Conservation (phyloP, 2,329 filamentous ascomycete genomes). For the Alternaria metachromatica region DNA sequence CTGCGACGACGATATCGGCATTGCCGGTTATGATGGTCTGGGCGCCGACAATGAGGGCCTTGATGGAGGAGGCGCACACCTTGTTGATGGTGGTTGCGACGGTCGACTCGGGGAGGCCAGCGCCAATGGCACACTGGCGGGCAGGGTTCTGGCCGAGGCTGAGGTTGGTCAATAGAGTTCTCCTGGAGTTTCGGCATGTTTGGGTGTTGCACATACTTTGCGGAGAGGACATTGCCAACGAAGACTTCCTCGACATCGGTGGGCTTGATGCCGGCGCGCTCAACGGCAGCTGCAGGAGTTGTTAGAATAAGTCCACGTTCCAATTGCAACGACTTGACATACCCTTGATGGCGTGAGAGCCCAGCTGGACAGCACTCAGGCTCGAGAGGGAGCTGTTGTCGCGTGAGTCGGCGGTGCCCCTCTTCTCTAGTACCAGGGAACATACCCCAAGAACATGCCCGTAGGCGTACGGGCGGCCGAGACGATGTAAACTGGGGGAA, state of each 20-base stretch:
- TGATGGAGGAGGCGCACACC: constrained; percentile 94
- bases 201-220: constrained; percentile 71
- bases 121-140: constrained; percentile 88
- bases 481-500: constrained; percentile 94
- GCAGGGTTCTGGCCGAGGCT: constrained; percentile 96
- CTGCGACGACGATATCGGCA: constrained; percentile 89
- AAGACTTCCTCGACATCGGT: constrained; percentile 95
- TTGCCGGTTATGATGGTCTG: constrained; percentile 98
- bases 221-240: constrained; percentile 97
- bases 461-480: constrained; percentile 89
- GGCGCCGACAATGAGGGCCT: constrained; percentile 91
- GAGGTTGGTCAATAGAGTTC: constrained; percentile 16
- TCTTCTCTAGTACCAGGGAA: constrained; percentile 20
- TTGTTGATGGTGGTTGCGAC: constrained; percentile 97
- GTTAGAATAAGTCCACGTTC: constrained; percentile 22
- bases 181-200: background rate
- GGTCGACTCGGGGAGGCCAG: constrained; percentile 79
- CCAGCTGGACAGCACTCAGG: constrained; percentile 84
- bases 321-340: constrained; percentile 30
- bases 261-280: constrained; percentile 85
- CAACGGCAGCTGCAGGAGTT: constrained; percentile 68
- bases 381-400: constrained; percentile 79
- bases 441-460: constrained; percentile 92
- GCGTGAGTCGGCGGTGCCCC: constrained; percentile 34
- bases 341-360: constrained; percentile 93